These are phyloP conservation scores for Verticillium dahliae DNA, from an alignment of 2,329 filamentous ascomycete species.

Conservation along the genomic window DNA sequence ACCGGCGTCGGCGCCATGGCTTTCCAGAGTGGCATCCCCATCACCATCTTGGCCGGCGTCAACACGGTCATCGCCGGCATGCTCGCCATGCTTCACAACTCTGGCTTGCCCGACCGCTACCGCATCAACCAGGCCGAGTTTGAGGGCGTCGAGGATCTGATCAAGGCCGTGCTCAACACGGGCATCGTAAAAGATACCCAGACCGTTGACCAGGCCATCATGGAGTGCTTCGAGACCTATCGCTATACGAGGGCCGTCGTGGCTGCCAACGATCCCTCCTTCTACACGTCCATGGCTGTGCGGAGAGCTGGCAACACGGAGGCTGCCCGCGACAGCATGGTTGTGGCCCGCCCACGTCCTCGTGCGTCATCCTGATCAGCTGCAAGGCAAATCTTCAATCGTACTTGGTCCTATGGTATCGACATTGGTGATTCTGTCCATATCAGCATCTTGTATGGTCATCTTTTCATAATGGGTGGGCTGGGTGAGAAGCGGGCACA, in stretches of 20 bases:
- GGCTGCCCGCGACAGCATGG: background rate
- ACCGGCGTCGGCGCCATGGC: conserved; percentile 42
- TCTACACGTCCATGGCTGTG: conserved; percentile 17
- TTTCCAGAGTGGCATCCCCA: conserved; percentile 26
- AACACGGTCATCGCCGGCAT: conserved; percentile 45
- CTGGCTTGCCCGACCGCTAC: conserved; percentile 45
- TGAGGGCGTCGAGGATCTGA: conserved; percentile 39
- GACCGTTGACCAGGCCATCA: conserved; percentile 38
- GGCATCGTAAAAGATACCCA: conserved; percentile 34
- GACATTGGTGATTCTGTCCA: too few species aligned
- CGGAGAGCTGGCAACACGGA: background rate
- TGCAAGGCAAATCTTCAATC: too few species aligned
- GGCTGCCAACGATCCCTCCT: conserved; percentile 38
- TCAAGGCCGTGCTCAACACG: conserved; percentile 43
- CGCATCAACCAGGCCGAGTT: conserved; percentile 43
- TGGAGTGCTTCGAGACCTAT: conserved; percentile 39
- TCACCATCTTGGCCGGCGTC: conserved; percentile 39
- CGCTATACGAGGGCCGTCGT: conserved; percentile 39
- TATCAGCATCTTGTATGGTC: too few species aligned
- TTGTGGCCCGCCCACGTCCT: background rate
- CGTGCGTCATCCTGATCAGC: background rate
- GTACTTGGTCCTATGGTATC: too few species aligned
- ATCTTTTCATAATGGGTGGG: too few species aligned
- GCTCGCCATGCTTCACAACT: conserved; percentile 46
- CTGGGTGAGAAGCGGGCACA: too few species aligned